Evolutionary conservation across 495 filamentous ascomycete genomes (phyloP), one percentile per base, ranked within the genome.

Genomic region (Lepraria neglecta): DNA sequence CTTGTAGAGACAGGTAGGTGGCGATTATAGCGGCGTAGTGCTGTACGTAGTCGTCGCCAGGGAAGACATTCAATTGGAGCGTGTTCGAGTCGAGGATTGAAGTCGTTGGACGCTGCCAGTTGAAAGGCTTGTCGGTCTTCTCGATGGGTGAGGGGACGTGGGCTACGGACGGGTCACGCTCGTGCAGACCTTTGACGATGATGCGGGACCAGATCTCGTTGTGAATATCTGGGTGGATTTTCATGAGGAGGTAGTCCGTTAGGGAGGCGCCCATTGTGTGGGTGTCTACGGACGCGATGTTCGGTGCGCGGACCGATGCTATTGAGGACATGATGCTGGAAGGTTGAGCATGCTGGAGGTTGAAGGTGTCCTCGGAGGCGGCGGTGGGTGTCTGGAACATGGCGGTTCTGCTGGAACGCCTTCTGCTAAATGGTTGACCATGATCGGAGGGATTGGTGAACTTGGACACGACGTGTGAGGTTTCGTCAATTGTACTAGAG

Each of bases 31-130:
- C 64, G 38, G 65, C 65, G 27, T 67, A 67, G 31, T 67, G 65
- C 50, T 63, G 31, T 9, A 67, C 56, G 27, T 67, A 56, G 40
- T 66, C 64, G 19, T 15, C 27, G 5, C 65, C 64, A 19, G 65
- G 65, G 51, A 65, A 67, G 58, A 27, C 44, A 38, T 65, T 38
- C 19, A 67, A 38, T 15, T 62, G 58, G 17, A 67, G 64, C 17
- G 51, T 61, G 5, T 55, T 24, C 11, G 59, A 21, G 53, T 31
- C 52, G 38, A 58, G 4, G 19, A 59, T 27, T 4, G 64, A 51
- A 31, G 45, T 53, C 24, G 65, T 66, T 45, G 65, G 65, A 9
- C 65, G 65, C 64, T 67, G 64, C 65, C 65, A 66, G 59, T 67
- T 66, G 59, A 67, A 67, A 15, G 58, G 64, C 30, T 67, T 67